phyloP scores from a whole-genome alignment of 2,329 filamentous ascomycete genomes.

The Drechslerella coelobrocha region DNA sequence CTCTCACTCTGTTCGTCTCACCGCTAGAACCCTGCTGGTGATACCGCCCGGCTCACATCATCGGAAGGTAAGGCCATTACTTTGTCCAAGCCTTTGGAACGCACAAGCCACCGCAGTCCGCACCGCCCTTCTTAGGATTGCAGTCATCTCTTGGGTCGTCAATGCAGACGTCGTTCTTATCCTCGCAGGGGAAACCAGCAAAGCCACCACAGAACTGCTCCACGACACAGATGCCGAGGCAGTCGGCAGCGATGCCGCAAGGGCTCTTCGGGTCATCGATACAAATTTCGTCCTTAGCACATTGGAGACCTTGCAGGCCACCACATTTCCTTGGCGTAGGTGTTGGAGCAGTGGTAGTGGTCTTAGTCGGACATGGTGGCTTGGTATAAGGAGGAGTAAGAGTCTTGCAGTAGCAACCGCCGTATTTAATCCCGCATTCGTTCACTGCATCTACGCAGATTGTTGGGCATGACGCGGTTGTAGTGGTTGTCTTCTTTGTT shows the following conservation, averaged over 20 bases:
- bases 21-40: no score
- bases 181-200: conserved; percentile 56
- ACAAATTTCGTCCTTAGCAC: conserved; percentile 35
- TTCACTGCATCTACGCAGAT: conserved; percentile 52
- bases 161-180: conserved; percentile 57
- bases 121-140: conserved; percentile 58
- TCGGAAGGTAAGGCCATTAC: background rate
- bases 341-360: conserved; percentile 15
- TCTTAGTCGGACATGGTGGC: conserved; percentile 39
- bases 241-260: conserved; percentile 45
- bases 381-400: conserved; percentile 24
- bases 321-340: conserved; percentile 30
- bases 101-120: conserved; percentile 61
- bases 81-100: conserved; percentile 47
- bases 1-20: no score
- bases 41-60: no score
- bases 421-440: conserved; percentile 51
- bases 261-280: conserved; percentile 46
- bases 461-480: conserved; percentile 28
- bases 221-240: conserved; percentile 40
- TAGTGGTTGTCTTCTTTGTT: conserved; percentile 11
- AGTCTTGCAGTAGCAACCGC: conserved; percentile 50
- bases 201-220: conserved; percentile 59
- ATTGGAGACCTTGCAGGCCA: conserved; percentile 27
- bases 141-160: conserved; percentile 61